Conservation (phyloP, 768 basidiomycete species). For the Auricularia cornea region DNA sequence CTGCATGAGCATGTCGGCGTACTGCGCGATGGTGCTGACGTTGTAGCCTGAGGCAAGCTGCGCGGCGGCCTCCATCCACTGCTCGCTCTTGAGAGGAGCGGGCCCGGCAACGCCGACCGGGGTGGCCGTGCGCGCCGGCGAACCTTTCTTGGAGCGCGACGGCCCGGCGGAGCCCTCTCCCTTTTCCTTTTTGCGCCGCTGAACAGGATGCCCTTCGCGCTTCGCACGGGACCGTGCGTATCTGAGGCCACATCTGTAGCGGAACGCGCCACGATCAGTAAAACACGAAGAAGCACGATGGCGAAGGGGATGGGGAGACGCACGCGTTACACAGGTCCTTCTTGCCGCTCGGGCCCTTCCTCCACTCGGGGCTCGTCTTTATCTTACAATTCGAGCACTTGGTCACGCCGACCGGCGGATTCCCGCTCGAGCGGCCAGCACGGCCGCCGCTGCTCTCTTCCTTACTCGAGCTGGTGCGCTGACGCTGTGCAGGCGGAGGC, state of each 20-base stretch:
- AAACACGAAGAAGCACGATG: background rate
- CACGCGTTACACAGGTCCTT: conserved; percentile 92
- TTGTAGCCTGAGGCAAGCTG: background rate
- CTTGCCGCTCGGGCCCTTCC: conserved; percentile 83
- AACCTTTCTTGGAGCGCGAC: background rate
- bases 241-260: conserved; percentile 66
- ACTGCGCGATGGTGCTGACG: background rate
- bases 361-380: conserved; percentile 81
- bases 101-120: background rate
- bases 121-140: background rate
- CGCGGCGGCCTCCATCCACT: background rate
- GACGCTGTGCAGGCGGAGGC: background rate
- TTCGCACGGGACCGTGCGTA: conserved; percentile 85
- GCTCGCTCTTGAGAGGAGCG: background rate
- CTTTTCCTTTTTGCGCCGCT: conserved; percentile 13
- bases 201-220: conserved; percentile 50
- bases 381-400: conserved; percentile 76
- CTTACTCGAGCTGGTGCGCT: background rate
- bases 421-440: conserved; percentile 40
- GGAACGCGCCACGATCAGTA: conserved; percentile 13
- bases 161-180: background rate
- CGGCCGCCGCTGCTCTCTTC: background rate
- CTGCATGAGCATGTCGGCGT: background rate
- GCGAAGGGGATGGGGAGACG: conserved; percentile 25
- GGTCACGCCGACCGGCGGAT: conserved; percentile 62